Evolutionary conservation across 1,284 basidiomycete genomes (phyloP).

Genomic region (Sporisorium sorghi): DNA sequence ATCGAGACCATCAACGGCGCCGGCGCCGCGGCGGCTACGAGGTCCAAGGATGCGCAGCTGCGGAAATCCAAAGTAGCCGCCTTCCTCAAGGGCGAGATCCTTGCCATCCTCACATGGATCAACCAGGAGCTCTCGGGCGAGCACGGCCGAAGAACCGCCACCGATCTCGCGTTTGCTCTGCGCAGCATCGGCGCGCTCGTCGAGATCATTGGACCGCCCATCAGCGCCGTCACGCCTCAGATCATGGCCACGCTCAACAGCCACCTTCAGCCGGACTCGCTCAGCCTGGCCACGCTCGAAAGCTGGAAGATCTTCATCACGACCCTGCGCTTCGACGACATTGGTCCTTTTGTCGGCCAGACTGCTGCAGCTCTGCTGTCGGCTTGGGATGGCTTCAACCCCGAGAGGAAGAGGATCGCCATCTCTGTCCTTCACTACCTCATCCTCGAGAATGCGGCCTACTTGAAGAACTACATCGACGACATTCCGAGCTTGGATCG

Average conservation of each 20-base stretch:
- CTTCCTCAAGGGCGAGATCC: conserved; percentile 61
- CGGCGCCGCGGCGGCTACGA: conserved; percentile 17
- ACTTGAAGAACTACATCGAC: conserved; percentile 75
- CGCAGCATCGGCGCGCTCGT: conserved; percentile 83
- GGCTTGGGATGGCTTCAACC: conserved; percentile 79
- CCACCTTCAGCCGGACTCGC: conserved; percentile 78
- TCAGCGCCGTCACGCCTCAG: conserved; percentile 59
- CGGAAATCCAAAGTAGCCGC: conserved; percentile 40
- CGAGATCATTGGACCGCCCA: conserved; percentile 75
- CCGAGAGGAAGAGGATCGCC: conserved; percentile 74
- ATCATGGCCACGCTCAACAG: conserved; percentile 97
- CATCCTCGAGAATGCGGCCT: conserved; percentile 75
- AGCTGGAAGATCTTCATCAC: conserved; percentile 86
- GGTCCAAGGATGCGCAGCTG: conserved; percentile 18
- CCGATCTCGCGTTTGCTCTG: conserved; percentile 56
- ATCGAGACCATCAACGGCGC: conserved; percentile 44
- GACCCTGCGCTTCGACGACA: conserved; percentile 78
- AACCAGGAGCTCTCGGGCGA: conserved; percentile 64
- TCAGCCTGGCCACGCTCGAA: conserved; percentile 82
- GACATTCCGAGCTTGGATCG: conserved; percentile 73
- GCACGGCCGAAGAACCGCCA: conserved; percentile 57
- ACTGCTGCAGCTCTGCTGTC: conserved; percentile 87
- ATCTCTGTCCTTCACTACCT: conserved; percentile 78
- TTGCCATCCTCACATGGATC: conserved; percentile 66
- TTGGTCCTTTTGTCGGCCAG: conserved; percentile 86